Evolutionary conservation across 2,329 filamentous ascomycete species (phyloP).

Genomic region (Colletotrichum viniferum): DNA sequence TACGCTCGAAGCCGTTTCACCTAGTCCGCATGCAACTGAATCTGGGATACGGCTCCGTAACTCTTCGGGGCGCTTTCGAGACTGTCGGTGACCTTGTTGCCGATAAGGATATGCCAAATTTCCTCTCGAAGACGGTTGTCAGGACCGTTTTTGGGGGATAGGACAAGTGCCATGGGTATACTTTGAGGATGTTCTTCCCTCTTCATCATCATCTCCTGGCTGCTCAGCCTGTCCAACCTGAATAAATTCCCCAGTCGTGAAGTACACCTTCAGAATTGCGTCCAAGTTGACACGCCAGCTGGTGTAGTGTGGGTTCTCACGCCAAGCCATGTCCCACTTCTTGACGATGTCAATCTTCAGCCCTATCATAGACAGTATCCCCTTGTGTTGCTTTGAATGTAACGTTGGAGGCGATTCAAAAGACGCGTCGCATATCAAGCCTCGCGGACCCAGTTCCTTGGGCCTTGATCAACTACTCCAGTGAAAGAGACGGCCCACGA

Average conservation of each 20-base stretch:
- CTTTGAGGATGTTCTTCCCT: neutral
- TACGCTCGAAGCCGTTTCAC: neutral
- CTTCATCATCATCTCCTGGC: neutral
- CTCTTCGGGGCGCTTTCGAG: neutral
- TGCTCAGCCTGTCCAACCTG: neutral
- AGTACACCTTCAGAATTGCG: neutral
- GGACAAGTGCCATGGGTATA: neutral
- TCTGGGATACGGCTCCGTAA: neutral
- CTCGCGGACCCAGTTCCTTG: no score
- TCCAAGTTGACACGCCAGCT: neutral
- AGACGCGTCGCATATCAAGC: neutral
- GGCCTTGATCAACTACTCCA: no score
- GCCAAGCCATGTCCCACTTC: neutral
- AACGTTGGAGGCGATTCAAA: neutral
- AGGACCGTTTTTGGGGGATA: no score
- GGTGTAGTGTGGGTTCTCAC: neutral
- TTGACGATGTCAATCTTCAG: neutral
- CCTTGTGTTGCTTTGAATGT: neutral
- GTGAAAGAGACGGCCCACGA: no score
- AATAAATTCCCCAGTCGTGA: neutral
- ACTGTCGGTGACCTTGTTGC: neutral
- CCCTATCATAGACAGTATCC: neutral
- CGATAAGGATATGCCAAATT: neutral
- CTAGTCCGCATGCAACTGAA: neutral
- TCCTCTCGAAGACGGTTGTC: no score